Conservation (phyloP, 1,284 basidiomycete species). For the Ceratobasidium sp. region DNA sequence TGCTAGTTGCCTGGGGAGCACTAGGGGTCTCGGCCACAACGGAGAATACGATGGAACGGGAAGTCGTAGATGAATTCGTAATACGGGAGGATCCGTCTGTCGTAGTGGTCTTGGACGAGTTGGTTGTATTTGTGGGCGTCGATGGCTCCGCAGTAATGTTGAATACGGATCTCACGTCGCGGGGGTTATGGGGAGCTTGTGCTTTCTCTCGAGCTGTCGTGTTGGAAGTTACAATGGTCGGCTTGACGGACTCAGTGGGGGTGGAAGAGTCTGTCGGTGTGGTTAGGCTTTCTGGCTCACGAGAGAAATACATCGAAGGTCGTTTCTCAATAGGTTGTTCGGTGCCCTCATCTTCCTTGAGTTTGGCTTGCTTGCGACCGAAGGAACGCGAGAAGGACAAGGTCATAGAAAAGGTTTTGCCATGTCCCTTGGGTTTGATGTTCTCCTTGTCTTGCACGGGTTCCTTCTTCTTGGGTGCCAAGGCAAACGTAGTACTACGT, state of each 20-base stretch:
- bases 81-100: not conserved
- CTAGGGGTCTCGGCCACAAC: not conserved
- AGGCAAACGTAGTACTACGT: constrained; percentile 4
- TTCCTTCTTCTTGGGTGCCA: constrained; percentile 17
- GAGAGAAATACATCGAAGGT: constrained; percentile 26
- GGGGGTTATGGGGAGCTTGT: constrained; percentile 1
- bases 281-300: not conserved
- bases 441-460: constrained; percentile 33
- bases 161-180: constrained; percentile 25
- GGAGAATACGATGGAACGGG: constrained; percentile 1
- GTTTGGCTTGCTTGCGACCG: constrained; percentile 31
- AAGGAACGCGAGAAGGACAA: constrained; percentile 30
- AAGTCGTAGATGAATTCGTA: not conserved
- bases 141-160: not conserved
- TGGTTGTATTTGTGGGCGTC: not conserved
- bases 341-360: not conserved
- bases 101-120: not conserved
- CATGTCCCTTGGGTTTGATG: constrained; percentile 17
- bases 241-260: no score
- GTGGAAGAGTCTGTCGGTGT: not conserved
- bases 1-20: not conserved
- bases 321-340: constrained; percentile 7
- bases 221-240: no score
- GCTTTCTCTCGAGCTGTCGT: not conserved
- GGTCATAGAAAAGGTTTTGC: constrained; percentile 21